Base-by-base conservation (phyloP, 768 basidiomycete species). In the Tylopilus felleus region DNA sequence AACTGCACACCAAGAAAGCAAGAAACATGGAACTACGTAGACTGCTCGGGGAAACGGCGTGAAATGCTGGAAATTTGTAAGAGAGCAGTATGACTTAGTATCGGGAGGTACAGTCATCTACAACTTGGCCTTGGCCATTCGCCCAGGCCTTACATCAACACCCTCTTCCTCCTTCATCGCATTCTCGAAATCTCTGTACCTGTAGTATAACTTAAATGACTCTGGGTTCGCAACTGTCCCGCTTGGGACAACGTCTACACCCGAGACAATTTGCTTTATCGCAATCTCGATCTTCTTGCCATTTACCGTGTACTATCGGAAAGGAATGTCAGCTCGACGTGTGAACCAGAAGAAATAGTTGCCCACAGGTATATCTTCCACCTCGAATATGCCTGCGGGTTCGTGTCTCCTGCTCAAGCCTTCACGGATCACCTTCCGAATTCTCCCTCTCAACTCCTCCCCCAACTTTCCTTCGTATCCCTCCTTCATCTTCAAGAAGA, bases 241-340 rank as follows among this genome's bases (percentile, higher is more conserved):
- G 56, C 86, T 89, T 4, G 86, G 85, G 59, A 80, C 75, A 40
- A 87, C 57, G 53, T 80, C 74, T 12, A 75, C 73, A 1, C 86
- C 86, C n/a, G 85, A 88, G 39, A 88, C 76, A 52, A 89, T 85
- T 61, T 88, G 85, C 67, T 88, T 89, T 47, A 88, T 83, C 3
- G 84, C 86, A 27, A 89, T 87, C 69, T 88, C 88, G 40, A 88
- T 86, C 64, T 88, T 88, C 75, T 88, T 90, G 10, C 82, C 82
- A 46, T 88, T 88, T 9, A 87, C 82, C 0, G 86, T 89, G 58
- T 88, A 87, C 88, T 88, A 52, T 40, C 4, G 23, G 38, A 14
- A n/a, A 43, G 35, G 33, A 42, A 38, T 2, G n/a, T 53, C 22
- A 57, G 52, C 35, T 25, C 35, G 47, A 23, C 28, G 13, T 29